Evolutionary conservation across 805 yeast species (phyloP), one percentile per base, ranked within the genome.

Genomic region (Saturnispora quitensis): DNA sequence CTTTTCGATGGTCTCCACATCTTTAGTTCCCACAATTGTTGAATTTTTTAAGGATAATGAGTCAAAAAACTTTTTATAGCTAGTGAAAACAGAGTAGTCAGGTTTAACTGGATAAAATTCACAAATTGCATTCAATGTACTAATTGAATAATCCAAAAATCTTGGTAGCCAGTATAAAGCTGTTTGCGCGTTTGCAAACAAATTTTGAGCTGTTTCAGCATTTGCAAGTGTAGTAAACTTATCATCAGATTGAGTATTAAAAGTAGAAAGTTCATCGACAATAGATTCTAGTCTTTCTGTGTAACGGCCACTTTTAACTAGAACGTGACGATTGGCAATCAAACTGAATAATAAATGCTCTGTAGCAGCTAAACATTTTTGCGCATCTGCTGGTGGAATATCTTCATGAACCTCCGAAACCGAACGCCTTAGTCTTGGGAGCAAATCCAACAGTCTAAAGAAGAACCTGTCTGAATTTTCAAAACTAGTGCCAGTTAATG

Each of bases 391-490:
- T 13, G 75, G 76, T 3, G 97, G 93, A 24, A 87, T 80, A 59
- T 89, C 97, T 7, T 80, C 84, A 8, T 82, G 76, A 13, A 82
- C 78, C 13, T 72, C 72, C 2, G 80, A 66, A 10, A 83, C 81
- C 2, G 86, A 70, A 18, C 82, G 76, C 60, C 96, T 76, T 52
- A 91, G 69, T 45, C 91, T 73, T 3, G 97, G 97, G 43, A 91
- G 66, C 27, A 90, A 62, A 59, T 93, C 98, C 36, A 93, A 67
- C 8, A 88, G 65, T 54, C 87, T 74, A 70, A 77, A 86, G 67
- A 80, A 89, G 58, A 77, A 76, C 0, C 63, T 76, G 59, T 83
- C 84, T 28, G 62, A 51, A 13, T 54, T 50, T 12, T 69, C 69
- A 38, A 80, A 61, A 1, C 57, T 51, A 2, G 73, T 55, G 1